Conservation (phyloP, 2,329 filamentous ascomycete genomes). For the Pyrenophora teres region DNA sequence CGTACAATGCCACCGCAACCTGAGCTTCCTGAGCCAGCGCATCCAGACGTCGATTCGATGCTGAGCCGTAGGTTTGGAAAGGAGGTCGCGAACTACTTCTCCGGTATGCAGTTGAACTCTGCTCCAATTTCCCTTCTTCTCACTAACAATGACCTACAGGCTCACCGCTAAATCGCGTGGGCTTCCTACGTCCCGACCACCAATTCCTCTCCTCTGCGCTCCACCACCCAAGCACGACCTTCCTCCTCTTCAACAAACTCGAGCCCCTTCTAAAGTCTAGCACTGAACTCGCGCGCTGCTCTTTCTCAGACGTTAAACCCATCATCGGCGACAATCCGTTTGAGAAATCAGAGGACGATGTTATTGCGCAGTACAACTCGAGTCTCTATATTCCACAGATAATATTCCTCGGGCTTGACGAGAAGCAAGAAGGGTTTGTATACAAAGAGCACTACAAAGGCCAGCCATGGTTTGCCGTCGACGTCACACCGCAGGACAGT, state of each 20-base stretch:
- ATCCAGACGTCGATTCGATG: constrained; percentile 68
- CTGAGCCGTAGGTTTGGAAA: constrained; percentile 77
- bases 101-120: constrained; percentile 47
- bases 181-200: constrained; percentile 74
- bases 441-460: constrained; percentile 75
- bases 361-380: constrained; percentile 76
- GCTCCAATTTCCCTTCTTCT: neutral
- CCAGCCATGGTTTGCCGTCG: constrained; percentile 84
- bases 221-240: constrained; percentile 66
- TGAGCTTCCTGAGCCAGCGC: constrained; percentile 62
- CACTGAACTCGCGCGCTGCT: constrained; percentile 68
- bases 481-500: constrained; percentile 74
- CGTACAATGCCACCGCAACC: constrained; percentile 46
- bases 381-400: constrained; percentile 68
- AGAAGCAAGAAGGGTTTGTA: constrained; percentile 61
- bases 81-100: constrained; percentile 84
- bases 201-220: constrained; percentile 72
- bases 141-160: constrained; percentile 50
- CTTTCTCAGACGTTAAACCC: constrained; percentile 68
- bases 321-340: constrained; percentile 77
- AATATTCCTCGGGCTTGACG: constrained; percentile 84
- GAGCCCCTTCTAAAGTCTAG: constrained; percentile 70
- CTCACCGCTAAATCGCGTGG: constrained; percentile 76
- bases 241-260: constrained; percentile 80
- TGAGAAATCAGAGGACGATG: constrained; percentile 70